Evolutionary conservation across 2,329 filamentous ascomycete genomes (phyloP).

Genomic region (Aspergillus ustus): DNA sequence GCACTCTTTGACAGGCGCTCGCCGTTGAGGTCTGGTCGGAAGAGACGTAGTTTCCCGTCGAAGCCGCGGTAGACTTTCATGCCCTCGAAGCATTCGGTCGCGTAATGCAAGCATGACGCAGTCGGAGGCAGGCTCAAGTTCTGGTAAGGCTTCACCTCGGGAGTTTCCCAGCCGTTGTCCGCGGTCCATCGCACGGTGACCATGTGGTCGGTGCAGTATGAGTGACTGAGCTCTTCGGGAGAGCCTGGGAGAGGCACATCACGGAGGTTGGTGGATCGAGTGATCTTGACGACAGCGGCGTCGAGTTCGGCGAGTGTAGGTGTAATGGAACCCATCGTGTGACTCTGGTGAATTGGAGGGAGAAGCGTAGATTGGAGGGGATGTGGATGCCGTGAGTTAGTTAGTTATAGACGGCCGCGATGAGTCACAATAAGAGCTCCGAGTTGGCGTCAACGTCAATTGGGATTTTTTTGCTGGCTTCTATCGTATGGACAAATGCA

Average conservation of each 20-base stretch:
- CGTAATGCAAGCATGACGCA: slow-evolving; percentile 82
- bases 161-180: slow-evolving; percentile 70
- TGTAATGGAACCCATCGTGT: slow-evolving; percentile 38
- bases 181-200: slow-evolving; percentile 72
- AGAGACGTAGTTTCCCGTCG: slow-evolving; percentile 74
- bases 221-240: slow-evolving; percentile 45
- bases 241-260: slow-evolving; percentile 45
- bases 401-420: background rate
- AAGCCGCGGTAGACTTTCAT: slow-evolving; percentile 72
- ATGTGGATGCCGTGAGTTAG: background rate
- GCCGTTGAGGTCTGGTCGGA: slow-evolving; percentile 76
- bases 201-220: slow-evolving; percentile 82
- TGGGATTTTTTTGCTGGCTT: background rate
- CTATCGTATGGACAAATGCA: background rate
- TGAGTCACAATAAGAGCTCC: slow-evolving; percentile 16
- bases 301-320: slow-evolving; percentile 41
- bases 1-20: slow-evolving; percentile 62
- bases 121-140: slow-evolving; percentile 79
- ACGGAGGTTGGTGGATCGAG: slow-evolving; percentile 40
- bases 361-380: background rate
- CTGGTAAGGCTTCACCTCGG: slow-evolving; percentile 76
- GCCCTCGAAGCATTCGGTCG: slow-evolving; percentile 89
- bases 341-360: background rate
- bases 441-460: slow-evolving; percentile 2
- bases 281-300: slow-evolving; percentile 46